phyloP scores from a whole-genome alignment of 805 yeast genomes.

The Saturnispora quitensis region DNA sequence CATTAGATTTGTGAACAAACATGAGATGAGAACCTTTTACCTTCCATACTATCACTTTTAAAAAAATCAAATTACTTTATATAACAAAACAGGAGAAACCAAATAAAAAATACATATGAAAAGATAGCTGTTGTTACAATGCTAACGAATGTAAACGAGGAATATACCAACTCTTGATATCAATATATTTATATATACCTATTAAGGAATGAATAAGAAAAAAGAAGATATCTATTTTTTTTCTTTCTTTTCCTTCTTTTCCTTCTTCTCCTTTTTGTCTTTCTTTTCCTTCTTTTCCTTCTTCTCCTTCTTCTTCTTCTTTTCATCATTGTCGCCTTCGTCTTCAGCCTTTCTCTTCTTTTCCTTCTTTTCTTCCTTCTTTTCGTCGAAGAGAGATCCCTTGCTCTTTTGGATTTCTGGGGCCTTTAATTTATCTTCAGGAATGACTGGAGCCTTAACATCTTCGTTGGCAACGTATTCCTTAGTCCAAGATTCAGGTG shows the following conservation, averaged over 20 bases:
- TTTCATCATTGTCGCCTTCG: slow-evolving; percentile 18
- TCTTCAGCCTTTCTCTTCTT: slow-evolving; percentile 34
- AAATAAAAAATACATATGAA: background rate
- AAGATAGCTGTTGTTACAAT: background rate
- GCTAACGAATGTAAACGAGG: background rate
- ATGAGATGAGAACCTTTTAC: too few relatives aligned
- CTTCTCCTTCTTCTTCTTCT: slow-evolving; percentile 23
- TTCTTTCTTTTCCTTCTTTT: slow-evolving; percentile 16
- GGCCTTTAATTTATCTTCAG: slow-evolving; percentile 39
- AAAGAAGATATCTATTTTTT: background rate
- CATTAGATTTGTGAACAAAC: too few relatives aligned
- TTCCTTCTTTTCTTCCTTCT: slow-evolving; percentile 35
- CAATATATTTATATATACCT: background rate
- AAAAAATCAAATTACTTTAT: slow-evolving; percentile 4
- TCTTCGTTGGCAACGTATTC: slow-evolving; percentile 66
- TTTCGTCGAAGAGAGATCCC: slow-evolving; percentile 34
- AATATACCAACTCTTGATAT: background rate
- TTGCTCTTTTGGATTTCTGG: slow-evolving; percentile 35
- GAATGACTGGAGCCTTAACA: slow-evolving; percentile 52
- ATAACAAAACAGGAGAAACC: background rate
- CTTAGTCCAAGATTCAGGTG: slow-evolving; percentile 88
- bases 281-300: slow-evolving; percentile 17
- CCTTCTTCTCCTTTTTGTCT: slow-evolving; percentile 6
- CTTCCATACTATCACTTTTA: too few relatives aligned
- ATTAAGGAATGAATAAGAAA: background rate